Base-by-base conservation (phyloP, 2,329 filamentous ascomycete species). In the Aspergillus hiratsukae region DNA sequence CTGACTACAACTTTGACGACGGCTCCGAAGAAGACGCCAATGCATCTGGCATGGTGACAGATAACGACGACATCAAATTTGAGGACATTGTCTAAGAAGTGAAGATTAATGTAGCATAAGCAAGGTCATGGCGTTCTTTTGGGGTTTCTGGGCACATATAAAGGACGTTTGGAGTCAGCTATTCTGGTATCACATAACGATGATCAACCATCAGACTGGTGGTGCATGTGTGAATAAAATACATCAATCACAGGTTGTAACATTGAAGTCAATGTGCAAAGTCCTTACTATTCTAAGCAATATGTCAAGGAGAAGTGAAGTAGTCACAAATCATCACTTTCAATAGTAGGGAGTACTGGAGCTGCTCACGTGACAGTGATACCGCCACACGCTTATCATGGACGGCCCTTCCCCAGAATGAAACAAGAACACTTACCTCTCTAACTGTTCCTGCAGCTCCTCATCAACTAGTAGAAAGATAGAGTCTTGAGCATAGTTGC, bases 11-110 rank as follows among this genome's bases (percentile, higher is more conserved):
- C 51, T 75, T 77, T 28, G 80, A 81, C 43, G 78, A 78, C 25
- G 79, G 72, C 11, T 86, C 78, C 11, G 80, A 82, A 19, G 78
- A 76, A 48, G 78, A 80, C 45, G 72, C 69, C 10, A 76, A 72
- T 23, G 70, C 66, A 17, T 72, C 71, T 4, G 79, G 84, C 45
- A 82, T 84, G 49, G 76, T 78, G 2, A 86, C 84, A 25, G 79
- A 79, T 57, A 82, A 83, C 10, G 88, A 88, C 41, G 85, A 87
- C 53, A 78, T 87, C 56, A 86, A 91, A 72, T 91, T 94, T 83
- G 89, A 93, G 72, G 89, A 91, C 72, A 88, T 92, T n/a, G 65
- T 82, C 52, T 72, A 64, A 61, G 54, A 43, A 58, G 54, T 55
- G 29, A 49, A 23, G 10, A 53, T 56, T n/a, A 55, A 58, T 64